Evolutionary conservation across 768 basidiomycete genomes (phyloP), one percentile per base, ranked within the genome.

Genomic region (Exidia glandulosa): DNA sequence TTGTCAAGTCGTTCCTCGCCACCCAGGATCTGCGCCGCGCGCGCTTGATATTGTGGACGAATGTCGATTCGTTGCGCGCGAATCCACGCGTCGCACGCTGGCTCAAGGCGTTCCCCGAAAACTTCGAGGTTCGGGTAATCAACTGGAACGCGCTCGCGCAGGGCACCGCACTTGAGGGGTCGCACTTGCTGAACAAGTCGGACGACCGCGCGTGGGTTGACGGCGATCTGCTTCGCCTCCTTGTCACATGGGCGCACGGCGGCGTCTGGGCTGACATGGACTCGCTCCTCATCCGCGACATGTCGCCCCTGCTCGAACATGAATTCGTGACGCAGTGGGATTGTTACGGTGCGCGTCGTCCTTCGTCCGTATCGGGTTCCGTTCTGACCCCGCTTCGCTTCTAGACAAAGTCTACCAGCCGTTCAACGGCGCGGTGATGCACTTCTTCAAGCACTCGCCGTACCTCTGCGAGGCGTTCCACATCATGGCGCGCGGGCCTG

Each of bases 271-370:
- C 97, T 54, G 95, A 99, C 70, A 96, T 97, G 93, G 95, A 99
- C 72, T 89, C 89, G 57, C 79, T 98, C 59, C 75, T 97, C 63
- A 95, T 92, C 50, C 77, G 95, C 59, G 90, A 94, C 73, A 74
- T 98, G 33, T 77, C 85, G 2, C 93, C 94, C 9, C 76, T 97
- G 59, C 78, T 89, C 5, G 94, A 96, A 70, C 88, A 91, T 66
- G 95, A 99, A 72, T 99, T 94, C 69, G 91, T 97, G 10, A 95
- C 92, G 1, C 94, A 99, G 67, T 99, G 95, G 95, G 95, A 99
- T 69, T 97, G 95, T 70, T 97, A 97, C 67, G 90, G 94, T 93
- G 69, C 47, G 84, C 68, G 47, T 9, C 10, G 27, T 45, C 27
- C 57, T 31, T 13, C 34, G 16, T 16, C 34, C 7, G 16, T 16